Conservation (phyloP, 306 rosid genomes). For the Ceratonia siliqua region DNA sequence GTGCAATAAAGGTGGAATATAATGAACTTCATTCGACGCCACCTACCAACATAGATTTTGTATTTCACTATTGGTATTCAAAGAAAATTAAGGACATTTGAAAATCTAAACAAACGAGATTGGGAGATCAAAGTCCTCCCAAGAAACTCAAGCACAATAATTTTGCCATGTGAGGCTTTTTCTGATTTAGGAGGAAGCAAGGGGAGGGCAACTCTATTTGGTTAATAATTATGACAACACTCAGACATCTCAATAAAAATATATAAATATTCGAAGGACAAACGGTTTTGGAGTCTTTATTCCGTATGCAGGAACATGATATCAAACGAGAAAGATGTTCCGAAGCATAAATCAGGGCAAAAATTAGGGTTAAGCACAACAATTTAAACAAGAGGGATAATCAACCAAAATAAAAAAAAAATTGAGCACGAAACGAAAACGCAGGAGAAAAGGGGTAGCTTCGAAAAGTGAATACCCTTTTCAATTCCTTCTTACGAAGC, state of each 20-base stretch:
- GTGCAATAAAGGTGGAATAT: background rate
- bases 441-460: background rate
- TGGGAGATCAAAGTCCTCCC: background rate
- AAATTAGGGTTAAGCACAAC: background rate
- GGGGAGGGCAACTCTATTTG: background rate
- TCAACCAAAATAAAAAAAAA: background rate
- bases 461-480: slow-evolving; percentile 47
- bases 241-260: background rate
- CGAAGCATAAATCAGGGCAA: slow-evolving; percentile 14
- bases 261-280: background rate
- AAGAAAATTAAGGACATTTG: background rate
- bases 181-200: background rate
- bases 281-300: background rate
- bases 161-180: background rate
- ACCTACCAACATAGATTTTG: background rate
- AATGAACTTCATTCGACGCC: background rate
- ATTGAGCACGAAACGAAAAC: background rate
- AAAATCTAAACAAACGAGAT: background rate
- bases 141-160: background rate
- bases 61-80: background rate
- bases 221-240: background rate
- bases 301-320: background rate
- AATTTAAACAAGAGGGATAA: background rate
- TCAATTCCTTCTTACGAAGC: slow-evolving; percentile 78
- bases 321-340: background rate